Evolutionary conservation across 2,329 filamentous ascomycete genomes (phyloP).

Genomic region (Hymenoscyphus occultus): DNA sequence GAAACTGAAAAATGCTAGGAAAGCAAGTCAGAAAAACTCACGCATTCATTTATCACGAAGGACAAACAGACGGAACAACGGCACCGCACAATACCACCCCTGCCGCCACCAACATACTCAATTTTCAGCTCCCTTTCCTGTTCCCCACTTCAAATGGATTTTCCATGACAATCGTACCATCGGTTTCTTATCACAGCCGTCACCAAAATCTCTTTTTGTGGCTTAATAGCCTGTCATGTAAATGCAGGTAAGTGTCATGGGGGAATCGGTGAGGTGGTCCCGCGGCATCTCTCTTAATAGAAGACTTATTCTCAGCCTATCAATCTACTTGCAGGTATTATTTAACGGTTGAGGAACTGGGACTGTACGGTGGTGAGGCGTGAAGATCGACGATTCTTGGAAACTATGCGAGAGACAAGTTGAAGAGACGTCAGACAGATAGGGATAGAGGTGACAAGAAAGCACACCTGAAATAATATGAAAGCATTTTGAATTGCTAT

Average conservation of each 20-base stretch:
- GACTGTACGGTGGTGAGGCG: not conserved
- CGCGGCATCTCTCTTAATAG: not conserved
- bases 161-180: not conserved
- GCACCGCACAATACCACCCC: not conserved
- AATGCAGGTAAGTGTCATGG: not conserved
- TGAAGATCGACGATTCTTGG: not conserved
- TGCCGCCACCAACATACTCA: not conserved
- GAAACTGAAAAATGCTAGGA: not conserved
- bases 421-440: not conserved
- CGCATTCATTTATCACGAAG: not conserved
- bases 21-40: not conserved
- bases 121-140: not conserved
- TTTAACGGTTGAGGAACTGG: not conserved
- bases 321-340: not conserved
- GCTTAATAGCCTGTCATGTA: not conserved
- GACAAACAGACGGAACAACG: not conserved
- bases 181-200: not conserved
- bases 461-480: not conserved
- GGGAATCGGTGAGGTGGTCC: not conserved
- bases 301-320: not conserved
- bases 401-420: not conserved
- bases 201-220: not conserved
- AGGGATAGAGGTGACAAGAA: not conserved
- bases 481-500: not conserved
- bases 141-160: not conserved